A percentile compares a stretch with the other conserved stretches of the same genome.
Conservation (phyloP, 176 grass and related monocot genomes). For the Coix lacrymajobi region DNA sequence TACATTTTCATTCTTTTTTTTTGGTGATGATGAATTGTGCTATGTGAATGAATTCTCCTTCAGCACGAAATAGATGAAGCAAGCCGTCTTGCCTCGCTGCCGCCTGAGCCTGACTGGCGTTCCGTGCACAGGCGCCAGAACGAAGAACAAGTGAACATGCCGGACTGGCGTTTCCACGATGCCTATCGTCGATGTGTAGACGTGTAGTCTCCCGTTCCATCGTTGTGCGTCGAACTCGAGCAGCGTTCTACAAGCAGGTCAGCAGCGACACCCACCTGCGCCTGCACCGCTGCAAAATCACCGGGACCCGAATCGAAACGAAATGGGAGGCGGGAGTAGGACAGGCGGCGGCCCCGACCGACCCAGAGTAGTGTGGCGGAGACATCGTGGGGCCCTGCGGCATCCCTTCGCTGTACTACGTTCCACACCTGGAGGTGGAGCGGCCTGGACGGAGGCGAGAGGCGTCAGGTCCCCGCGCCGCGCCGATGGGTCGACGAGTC, state of each 20-base stretch:
- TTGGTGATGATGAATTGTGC: no score
- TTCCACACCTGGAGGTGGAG: background rate
- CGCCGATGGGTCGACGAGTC: background rate
- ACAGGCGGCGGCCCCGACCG: no score
- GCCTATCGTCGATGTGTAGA: no score
- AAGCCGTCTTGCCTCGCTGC: background rate
- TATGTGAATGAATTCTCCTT: background rate
- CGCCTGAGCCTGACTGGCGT: background rate
- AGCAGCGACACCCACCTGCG: no score
- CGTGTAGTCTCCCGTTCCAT: no score
- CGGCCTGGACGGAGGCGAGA: background rate
- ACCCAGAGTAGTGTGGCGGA: background rate
- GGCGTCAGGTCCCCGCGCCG: background rate
- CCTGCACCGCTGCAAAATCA: background rate
- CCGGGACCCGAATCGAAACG: background rate
- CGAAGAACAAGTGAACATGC: no score
- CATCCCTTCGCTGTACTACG: background rate
- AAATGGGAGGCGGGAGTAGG: background rate
- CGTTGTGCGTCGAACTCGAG: no score
- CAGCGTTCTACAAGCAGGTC: no score
- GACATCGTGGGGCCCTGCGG: conserved; percentile 17
- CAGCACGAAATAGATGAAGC: background rate
- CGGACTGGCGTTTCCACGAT: no score
- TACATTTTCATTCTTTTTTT: no score
- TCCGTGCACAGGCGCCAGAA: background rate